Conservation (phyloP, 768 basidiomycete species). For the Naganishia friedmannii region DNA sequence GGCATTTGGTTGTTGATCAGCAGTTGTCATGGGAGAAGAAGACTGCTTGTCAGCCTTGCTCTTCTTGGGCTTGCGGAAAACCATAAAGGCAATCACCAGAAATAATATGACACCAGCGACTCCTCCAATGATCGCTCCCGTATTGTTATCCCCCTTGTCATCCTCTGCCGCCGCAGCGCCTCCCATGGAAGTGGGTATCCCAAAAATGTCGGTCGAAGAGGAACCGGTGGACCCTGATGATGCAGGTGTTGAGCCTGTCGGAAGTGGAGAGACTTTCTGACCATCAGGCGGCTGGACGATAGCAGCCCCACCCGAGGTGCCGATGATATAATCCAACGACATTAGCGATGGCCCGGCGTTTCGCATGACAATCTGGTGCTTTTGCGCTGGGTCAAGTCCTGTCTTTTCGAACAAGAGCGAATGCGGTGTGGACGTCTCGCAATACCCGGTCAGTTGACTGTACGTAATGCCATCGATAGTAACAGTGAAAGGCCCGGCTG, state of each 20-base stretch:
- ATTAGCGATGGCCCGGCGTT: slow-evolving; percentile 12
- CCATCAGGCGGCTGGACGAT: not conserved
- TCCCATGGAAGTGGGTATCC: not conserved
- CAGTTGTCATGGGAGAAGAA: not conserved
- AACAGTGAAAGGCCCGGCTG: not conserved
- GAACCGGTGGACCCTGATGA: not conserved
- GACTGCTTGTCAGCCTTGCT: slow-evolving; percentile 3
- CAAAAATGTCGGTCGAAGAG: slow-evolving; percentile 10
- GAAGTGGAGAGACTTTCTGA: not conserved
- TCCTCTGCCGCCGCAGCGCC: not conserved
- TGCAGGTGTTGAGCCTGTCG: not conserved
- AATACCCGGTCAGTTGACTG: not conserved
- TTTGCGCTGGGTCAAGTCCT: slow-evolving; percentile 5
- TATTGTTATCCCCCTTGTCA: not conserved
- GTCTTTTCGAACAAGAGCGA: slow-evolving; percentile 2
- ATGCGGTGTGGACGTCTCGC: slow-evolving; percentile 9
- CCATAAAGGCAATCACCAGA: slow-evolving; percentile 11
- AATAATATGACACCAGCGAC: slow-evolving; percentile 21
- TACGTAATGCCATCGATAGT: slow-evolving; percentile 5
- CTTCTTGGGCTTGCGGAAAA: slow-evolving; percentile 7
- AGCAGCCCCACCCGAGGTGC: not conserved
- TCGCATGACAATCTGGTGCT: slow-evolving; percentile 11
- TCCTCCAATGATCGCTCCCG: slow-evolving; percentile 4
- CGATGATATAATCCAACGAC: slow-evolving; percentile 10
- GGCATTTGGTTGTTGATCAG: not conserved